Conservation (phyloP, 768 basidiomycete genomes). For the Russula virescens region DNA sequence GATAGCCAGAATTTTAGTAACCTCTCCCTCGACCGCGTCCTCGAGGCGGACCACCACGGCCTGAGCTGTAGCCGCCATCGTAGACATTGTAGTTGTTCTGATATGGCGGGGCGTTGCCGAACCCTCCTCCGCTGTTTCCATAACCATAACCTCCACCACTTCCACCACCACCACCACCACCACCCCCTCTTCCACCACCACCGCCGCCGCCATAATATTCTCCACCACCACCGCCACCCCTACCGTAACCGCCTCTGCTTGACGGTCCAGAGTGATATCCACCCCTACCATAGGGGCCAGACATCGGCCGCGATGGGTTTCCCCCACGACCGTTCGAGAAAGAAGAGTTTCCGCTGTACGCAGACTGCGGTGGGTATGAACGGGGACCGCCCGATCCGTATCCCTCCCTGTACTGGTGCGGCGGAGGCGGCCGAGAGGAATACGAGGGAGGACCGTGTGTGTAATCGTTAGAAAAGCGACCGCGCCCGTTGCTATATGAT, state of each 20-base stretch:
- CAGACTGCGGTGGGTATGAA: conserved; percentile 6
- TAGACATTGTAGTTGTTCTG: conserved; percentile 11
- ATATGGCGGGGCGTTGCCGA: conserved; percentile 18
- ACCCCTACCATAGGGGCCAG: conserved; percentile 17
- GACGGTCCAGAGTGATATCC: conserved; percentile 25
- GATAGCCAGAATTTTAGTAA: neutral
- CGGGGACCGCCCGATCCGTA: conserved; percentile 27
- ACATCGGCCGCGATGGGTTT: conserved; percentile 9
- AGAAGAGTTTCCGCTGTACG: conserved; percentile 7
- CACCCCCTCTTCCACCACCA: conserved; percentile 34
- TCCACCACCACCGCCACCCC: conserved; percentile 30
- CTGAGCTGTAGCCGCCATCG: conserved; percentile 27
- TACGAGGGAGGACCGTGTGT: conserved; percentile 19
- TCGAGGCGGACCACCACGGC: conserved; percentile 18
- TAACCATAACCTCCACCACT: conserved; percentile 30
- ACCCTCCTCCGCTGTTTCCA: conserved; percentile 37
- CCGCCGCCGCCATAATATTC: conserved; percentile 29
- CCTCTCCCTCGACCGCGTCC: conserved; percentile 25
- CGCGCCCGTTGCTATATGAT: conserved; percentile 24
- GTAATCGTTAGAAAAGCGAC: conserved; percentile 26
- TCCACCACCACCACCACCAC: conserved; percentile 29
- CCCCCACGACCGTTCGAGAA: conserved; percentile 20
- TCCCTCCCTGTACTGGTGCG: conserved; percentile 29
- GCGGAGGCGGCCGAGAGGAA: conserved; percentile 30
- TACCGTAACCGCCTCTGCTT: conserved; percentile 33